phyloP scores from a whole-genome alignment of 768 basidiomycete species.

The Brasilioporus rufonigricans region DNA sequence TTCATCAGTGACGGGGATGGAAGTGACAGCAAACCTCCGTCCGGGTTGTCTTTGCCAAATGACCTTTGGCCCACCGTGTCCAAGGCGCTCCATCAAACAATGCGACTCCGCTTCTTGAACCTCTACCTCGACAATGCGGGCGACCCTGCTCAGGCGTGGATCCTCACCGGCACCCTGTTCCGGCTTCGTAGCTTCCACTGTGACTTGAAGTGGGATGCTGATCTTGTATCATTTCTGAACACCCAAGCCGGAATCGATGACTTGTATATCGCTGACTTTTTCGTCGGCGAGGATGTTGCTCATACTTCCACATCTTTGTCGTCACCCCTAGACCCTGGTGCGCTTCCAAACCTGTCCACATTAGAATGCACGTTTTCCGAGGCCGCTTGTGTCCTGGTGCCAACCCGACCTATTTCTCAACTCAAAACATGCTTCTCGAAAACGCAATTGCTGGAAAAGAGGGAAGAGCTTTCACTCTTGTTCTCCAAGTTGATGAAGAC shows the following conservation, averaged over 20 bases:
- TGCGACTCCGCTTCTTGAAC: conserved; percentile 49
- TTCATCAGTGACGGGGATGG: conserved; percentile 31
- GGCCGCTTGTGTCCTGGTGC: conserved; percentile 55
- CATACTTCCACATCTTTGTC: conserved; percentile 15
- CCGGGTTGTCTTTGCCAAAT: conserved; percentile 25
- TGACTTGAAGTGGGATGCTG: conserved; percentile 62
- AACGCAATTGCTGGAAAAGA: conserved; percentile 46
- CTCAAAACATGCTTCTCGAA: conserved; percentile 70
- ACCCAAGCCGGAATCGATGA: conserved; percentile 24
- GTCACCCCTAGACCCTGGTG: conserved; percentile 25
- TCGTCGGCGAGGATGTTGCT: conserved; percentile 11
- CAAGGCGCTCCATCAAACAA: conserved; percentile 45
- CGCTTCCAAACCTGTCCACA: conserved; percentile 48
- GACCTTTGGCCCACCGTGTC: conserved; percentile 53
- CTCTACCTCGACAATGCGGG: conserved; percentile 37
- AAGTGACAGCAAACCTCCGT: background rate
- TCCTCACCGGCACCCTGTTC: conserved; percentile 43
- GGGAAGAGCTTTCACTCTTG: conserved; percentile 48
- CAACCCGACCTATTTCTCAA: conserved; percentile 55
- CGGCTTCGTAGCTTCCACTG: conserved; percentile 61
- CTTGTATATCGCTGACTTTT: conserved; percentile 37
- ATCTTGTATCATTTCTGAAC: conserved; percentile 41
- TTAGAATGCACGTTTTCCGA: conserved; percentile 70
- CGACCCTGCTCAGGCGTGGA: conserved; percentile 35
- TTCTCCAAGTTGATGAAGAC: conserved; percentile 47